A percentile compares a stretch with the other conserved stretches of the same genome.
Evolutionary conservation across 805 yeast species (phyloP).

Genomic region (Candida ficus): DNA sequence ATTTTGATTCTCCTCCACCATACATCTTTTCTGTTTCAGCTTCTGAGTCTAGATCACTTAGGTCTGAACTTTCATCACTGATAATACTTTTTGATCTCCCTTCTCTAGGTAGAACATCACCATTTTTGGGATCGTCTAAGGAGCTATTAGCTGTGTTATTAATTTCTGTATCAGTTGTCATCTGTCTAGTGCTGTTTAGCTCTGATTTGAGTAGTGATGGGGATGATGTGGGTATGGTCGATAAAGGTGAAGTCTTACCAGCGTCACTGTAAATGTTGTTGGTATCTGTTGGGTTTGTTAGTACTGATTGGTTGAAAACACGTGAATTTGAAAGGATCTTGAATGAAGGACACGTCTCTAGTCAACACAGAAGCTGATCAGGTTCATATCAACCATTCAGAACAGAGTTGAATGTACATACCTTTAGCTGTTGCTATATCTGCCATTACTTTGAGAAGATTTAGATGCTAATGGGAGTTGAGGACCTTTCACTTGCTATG

Average conservation of each 20-base stretch:
- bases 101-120: neutral
- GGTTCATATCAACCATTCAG: no score
- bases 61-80: slow-evolving; percentile 34
- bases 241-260: slow-evolving; percentile 25
- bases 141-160: slow-evolving; percentile 1
- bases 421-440: slow-evolving; percentile 15
- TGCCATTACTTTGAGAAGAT: slow-evolving; percentile 12
- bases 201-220: slow-evolving; percentile 16
- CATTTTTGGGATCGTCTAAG: neutral
- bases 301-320: no score
- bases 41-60: slow-evolving; percentile 67
- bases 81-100: slow-evolving; percentile 20
- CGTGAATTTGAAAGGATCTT: no score
- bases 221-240: slow-evolving; percentile 23
- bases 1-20: slow-evolving; percentile 31
- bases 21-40: slow-evolving; percentile 92
- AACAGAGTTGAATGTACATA: slow-evolving; percentile 4
- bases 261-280: slow-evolving; percentile 16
- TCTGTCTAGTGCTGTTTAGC: neutral
- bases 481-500: neutral
- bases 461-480: no score
- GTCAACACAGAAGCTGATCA: no score
- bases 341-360: no score
- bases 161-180: slow-evolving; percentile 3
- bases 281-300: no score